Evolutionary conservation across 495 filamentous ascomycete genomes (phyloP).

Genomic region (Xylaria sp.): DNA sequence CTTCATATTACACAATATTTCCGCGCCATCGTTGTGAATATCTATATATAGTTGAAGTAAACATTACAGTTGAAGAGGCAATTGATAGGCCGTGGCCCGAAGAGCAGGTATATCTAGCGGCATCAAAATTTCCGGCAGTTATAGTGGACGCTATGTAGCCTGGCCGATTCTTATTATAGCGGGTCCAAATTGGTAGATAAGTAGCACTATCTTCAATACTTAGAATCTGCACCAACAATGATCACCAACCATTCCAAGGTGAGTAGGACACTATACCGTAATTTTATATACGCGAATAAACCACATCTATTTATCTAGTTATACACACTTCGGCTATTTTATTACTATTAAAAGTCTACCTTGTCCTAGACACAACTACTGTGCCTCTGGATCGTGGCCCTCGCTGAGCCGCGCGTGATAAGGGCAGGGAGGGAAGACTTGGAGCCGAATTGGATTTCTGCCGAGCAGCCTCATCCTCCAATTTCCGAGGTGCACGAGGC

Average conservation of each 20-base stretch:
- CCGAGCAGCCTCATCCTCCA: background rate
- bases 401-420: slow-evolving; percentile 1
- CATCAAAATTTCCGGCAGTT: background rate
- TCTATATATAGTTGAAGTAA: too few species aligned
- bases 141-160: too few species aligned
- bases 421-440: background rate
- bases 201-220: too few species aligned
- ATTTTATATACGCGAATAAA: background rate
- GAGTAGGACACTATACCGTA: background rate
- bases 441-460: background rate
- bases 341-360: background rate
- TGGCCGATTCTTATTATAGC: background rate
- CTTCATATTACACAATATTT: too few species aligned
- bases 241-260: background rate
- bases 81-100: background rate
- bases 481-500: background rate
- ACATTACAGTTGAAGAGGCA: too few species aligned
- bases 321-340: background rate
- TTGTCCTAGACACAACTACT: background rate
- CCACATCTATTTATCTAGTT: background rate
- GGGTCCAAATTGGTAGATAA: too few species aligned
- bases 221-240: background rate
- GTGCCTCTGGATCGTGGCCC: slow-evolving; percentile 18
- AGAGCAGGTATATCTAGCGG: background rate
- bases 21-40: too few species aligned